phyloP scores from a whole-genome alignment of 306 rosid genomes.

The Vigna hirtella region DNA sequence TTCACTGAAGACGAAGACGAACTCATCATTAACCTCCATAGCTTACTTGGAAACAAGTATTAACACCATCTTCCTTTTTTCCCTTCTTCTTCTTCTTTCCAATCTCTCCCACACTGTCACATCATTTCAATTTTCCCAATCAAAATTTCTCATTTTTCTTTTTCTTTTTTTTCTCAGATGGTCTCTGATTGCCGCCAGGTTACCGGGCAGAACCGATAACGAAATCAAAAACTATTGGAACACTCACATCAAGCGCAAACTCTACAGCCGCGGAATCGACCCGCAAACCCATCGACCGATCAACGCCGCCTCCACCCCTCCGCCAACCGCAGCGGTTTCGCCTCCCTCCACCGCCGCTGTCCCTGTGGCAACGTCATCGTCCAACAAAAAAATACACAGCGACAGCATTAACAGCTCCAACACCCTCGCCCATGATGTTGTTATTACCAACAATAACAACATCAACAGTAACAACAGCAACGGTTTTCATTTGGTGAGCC shows the following conservation, averaged over 20 bases:
- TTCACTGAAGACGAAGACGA: slow-evolving; percentile 77
- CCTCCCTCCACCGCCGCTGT: background rate
- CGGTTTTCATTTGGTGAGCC: slow-evolving; percentile 29
- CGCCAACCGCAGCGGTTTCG: background rate
- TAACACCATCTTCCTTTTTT: background rate
- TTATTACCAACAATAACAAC: background rate
- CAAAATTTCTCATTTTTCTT: background rate
- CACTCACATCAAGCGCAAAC: slow-evolving; percentile 75
- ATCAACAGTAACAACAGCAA: slow-evolving; percentile 1
- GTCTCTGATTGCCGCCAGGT: slow-evolving; percentile 74
- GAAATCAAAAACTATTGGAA: slow-evolving; percentile 85
- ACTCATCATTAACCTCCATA: slow-evolving; percentile 74
- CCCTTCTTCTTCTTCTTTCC: background rate
- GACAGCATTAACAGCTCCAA: background rate
- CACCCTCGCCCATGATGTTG: background rate
- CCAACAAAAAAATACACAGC: slow-evolving; percentile 24
- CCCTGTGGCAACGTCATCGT: background rate
- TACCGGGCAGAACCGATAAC: slow-evolving; percentile 80
- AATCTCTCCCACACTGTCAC: background rate
- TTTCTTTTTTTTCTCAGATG: slow-evolving; percentile 50
- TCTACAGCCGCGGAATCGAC: slow-evolving; percentile 71
- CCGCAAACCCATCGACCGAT: slow-evolving; percentile 78
- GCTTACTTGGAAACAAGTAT: slow-evolving; percentile 87
- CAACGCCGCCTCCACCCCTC: slow-evolving; percentile 7
- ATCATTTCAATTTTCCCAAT: background rate